phyloP scores from a whole-genome alignment of 352 stramenopile species.

The Globisporangium sylvaticum region DNA sequence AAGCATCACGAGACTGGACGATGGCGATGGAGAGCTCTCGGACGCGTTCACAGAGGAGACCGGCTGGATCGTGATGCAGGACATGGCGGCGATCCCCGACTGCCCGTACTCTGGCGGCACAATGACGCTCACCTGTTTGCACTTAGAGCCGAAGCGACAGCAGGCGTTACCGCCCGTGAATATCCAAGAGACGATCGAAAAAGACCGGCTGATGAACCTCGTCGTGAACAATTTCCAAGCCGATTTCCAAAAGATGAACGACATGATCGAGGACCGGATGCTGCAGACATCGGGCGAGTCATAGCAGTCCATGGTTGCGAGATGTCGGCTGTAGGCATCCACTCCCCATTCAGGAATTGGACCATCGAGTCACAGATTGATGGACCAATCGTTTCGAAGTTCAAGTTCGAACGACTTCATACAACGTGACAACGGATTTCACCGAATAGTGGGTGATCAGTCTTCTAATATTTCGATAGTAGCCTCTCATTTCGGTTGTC shows the following conservation, averaged over 20 bases:
- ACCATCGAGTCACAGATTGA: too few relatives aligned
- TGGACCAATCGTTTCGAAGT: too few relatives aligned
- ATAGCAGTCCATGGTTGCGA: too few relatives aligned
- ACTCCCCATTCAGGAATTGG: too few relatives aligned
- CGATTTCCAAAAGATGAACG: slow-evolving; percentile 1
- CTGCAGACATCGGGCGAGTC: neutral
- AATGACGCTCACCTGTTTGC: neutral
- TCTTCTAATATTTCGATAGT: too few relatives aligned
- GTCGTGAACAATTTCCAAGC: neutral
- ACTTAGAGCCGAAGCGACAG: slow-evolving; percentile 4
- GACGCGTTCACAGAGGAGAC: slow-evolving; percentile 1
- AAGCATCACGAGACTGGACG: neutral
- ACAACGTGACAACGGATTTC: too few relatives aligned
- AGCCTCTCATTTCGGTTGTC: too few relatives aligned
- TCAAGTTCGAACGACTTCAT: too few relatives aligned
- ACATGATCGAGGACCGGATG: slow-evolving; percentile 2
- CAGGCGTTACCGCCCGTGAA: neutral
- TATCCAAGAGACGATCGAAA: neutral
- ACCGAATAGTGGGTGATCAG: too few relatives aligned
- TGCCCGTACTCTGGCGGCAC: neutral
- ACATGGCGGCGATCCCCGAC: neutral
- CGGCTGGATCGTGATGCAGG: slow-evolving; percentile 2
- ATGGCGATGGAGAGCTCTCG: neutral
- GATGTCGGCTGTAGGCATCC: too few relatives aligned
- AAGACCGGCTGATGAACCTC: neutral